Percentiles rank a stretch among this genome's conserved stretches.
Evolutionary conservation across 345 rosid genomes (phyloP).

Genomic region (Brassica napus): DNA sequence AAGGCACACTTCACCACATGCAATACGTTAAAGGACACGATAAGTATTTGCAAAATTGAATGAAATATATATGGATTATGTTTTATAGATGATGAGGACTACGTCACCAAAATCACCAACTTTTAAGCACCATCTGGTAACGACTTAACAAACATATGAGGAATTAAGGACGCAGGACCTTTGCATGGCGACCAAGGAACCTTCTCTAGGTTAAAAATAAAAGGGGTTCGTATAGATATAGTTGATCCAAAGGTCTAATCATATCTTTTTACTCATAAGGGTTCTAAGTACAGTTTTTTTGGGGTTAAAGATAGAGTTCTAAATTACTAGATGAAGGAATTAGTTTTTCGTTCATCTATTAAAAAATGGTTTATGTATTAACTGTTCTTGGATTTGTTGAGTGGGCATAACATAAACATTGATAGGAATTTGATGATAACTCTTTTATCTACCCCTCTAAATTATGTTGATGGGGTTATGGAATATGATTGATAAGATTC

Average conservation of each 20-base stretch:
- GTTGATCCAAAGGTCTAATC: background rate
- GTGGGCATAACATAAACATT: background rate
- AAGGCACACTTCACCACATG: background rate
- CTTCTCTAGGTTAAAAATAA: background rate
- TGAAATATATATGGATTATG: background rate
- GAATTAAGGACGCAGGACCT: background rate
- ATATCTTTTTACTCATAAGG: background rate
- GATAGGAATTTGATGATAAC: background rate
- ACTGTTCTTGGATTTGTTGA: background rate
- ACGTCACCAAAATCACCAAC: background rate
- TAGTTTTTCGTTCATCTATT: background rate
- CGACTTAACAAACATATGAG: background rate
- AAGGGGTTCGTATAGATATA: too few relatives aligned
- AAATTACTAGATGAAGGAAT: background rate
- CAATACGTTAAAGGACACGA: background rate
- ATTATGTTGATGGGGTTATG: background rate
- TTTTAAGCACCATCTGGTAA: background rate
- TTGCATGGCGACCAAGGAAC: background rate
- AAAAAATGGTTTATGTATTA: background rate
- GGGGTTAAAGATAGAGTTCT: background rate
- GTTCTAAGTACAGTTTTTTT: background rate
- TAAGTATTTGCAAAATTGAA: background rate
- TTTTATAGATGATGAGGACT: background rate
- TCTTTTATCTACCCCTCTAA: background rate
- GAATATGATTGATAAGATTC: background rate